Evolutionary conservation across 2,329 filamentous ascomycete species (phyloP), one percentile per base, ranked within the genome.

Genomic region (Talaromyces rugulosus): DNA sequence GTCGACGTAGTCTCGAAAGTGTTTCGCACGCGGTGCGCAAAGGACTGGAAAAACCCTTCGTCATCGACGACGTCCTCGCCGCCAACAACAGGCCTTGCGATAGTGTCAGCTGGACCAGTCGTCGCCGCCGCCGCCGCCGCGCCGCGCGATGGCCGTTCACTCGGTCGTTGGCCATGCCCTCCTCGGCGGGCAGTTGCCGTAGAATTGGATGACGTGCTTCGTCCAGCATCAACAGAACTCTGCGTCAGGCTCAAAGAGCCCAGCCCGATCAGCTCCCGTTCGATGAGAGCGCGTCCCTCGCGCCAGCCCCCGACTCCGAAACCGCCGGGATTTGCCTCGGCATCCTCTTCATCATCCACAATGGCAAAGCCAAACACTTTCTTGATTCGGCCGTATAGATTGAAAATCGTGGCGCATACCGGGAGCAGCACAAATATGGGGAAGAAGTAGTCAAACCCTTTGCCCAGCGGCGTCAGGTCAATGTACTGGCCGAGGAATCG

Each of bases 221-320:
- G 70, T 70, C 59, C 70, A 66, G 67, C 66, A 62, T 67, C 70
- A 64, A 64, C 69, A 65, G 70, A 66, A n/a, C 54, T 68, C 71
- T 75, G 73, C 65, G 76, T 70, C 64, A 78, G 72, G 2, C 77
- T 79, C 56, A 78, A 71, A 53, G 71, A 84, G 68, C 68, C 83
- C 16, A 78, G 84, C 14, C 89, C 89, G 63, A 88, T 86, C 7
- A 93, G 76, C 72, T 98, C 95, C 31, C 91, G 86, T 65, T 96
- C 91, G 65, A 99, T 96, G 31, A 99, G 83, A 56, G 93, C 89
- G 57, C 92, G 85, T 3, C 95, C 95, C 77, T 98, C 95, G 54
- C 93, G 87, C 95, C 94, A 98, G 1, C 89, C 89, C 1, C 91
- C 91, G 0, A 88, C 87, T 14, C 92, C 92, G 66, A 89, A 92